Percentiles rank a stretch among this genome's conserved stretches.
Conservation (phyloP, 805 yeast species). For the Isabelozyma heimii region DNA sequence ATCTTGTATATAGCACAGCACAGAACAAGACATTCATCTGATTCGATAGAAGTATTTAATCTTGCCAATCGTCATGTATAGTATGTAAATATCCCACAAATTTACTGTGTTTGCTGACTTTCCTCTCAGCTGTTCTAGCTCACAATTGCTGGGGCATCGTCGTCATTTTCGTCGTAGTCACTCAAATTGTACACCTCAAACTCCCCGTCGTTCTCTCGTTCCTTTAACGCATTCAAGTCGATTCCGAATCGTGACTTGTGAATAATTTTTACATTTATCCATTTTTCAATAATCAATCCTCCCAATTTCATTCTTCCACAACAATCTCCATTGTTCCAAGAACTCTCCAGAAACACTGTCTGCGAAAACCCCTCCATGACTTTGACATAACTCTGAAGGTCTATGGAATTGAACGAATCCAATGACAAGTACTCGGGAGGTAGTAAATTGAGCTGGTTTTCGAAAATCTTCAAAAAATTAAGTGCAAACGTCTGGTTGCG, state of each 20-base stretch:
- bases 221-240: slow-evolving; percentile 7
- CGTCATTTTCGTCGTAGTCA: slow-evolving; percentile 21
- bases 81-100: no score
- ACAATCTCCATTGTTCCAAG: slow-evolving; percentile 8
- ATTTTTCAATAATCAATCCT: slow-evolving; percentile 12
- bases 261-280: slow-evolving; percentile 13
- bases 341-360: slow-evolving; percentile 9
- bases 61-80: no score
- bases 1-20: background rate
- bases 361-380: slow-evolving; percentile 17
- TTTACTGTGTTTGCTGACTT: no score
- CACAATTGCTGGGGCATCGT: slow-evolving; percentile 26
- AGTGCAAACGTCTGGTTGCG: slow-evolving; percentile 20
- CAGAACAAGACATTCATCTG: no score
- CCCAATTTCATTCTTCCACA: slow-evolving; percentile 17
- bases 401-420: slow-evolving; percentile 12
- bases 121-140: no score
- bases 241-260: slow-evolving; percentile 7
- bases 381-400: slow-evolving; percentile 10
- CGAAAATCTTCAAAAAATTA: slow-evolving; percentile 27
- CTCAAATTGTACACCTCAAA: slow-evolving; percentile 23
- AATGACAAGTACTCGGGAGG: slow-evolving; percentile 41
- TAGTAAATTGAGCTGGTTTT: slow-evolving; percentile 34
- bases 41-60: no score
- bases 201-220: slow-evolving; percentile 10